A percentile compares a stretch with the other conserved stretches of the same genome.
Conservation (phyloP, 2,329 filamentous ascomycete species). For the Aspergillus cejpii region DNA sequence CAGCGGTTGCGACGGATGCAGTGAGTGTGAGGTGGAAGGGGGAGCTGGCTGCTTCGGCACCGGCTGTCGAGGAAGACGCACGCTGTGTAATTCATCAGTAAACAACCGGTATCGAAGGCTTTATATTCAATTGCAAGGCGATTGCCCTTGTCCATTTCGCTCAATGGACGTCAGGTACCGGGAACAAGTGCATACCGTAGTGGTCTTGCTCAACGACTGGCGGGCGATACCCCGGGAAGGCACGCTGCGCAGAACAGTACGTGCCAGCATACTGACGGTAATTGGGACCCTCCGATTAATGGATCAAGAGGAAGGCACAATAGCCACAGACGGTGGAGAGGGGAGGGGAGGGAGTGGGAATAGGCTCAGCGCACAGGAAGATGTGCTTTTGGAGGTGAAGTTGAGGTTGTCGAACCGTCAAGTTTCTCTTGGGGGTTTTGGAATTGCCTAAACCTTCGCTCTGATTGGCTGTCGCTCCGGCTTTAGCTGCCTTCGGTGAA, state of each 20-base stretch:
- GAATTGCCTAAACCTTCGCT: conserved; percentile 33
- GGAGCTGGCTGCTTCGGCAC: conserved; percentile 63
- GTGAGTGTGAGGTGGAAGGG: conserved; percentile 78
- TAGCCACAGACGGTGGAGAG: conserved; percentile 27
- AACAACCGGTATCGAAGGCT: conserved; percentile 28
- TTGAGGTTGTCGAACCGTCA: conserved; percentile 32
- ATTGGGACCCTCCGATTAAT: conserved; percentile 34
- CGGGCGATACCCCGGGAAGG: conserved; percentile 73
- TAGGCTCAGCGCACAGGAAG: conserved; percentile 25
- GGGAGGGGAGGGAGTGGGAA: conserved; percentile 23
- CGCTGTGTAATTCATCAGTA: conserved; percentile 44
- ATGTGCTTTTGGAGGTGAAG: conserved; percentile 31
- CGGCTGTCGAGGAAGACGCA: conserved; percentile 64
- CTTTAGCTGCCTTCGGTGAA: conserved; percentile 32
- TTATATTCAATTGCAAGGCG: conserved; percentile 15
- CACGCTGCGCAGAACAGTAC: conserved; percentile 82
- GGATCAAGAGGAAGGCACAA: conserved; percentile 27
- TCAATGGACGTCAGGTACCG: conserved; percentile 29
- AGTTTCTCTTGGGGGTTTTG: conserved; percentile 33
- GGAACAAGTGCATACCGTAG: conserved; percentile 65
- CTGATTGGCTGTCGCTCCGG: conserved; percentile 30
- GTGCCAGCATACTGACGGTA: conserved; percentile 73
- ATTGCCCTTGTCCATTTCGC: conserved; percentile 25
- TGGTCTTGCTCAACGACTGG: conserved; percentile 63
- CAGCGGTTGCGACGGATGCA: conserved; percentile 75